phyloP scores from a whole-genome alignment of 495 filamentous ascomycete genomes.

The Aspergillus nanangensis region DNA sequence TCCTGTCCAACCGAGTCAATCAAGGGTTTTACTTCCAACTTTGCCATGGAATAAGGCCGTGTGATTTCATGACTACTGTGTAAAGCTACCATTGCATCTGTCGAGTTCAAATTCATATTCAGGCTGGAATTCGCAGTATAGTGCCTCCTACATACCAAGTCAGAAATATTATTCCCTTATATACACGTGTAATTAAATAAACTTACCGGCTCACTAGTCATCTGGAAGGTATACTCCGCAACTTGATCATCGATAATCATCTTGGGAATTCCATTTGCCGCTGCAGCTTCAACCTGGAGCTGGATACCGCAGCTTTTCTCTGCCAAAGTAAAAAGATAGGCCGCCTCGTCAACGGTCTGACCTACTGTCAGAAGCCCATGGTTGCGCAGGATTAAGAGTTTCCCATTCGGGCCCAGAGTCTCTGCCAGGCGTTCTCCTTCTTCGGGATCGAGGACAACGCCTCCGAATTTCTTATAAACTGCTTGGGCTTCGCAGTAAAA shows the following conservation, averaged over 20 bases:
- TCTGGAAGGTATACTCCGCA: constrained; percentile 48
- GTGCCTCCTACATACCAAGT: constrained; percentile 5
- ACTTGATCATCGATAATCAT: constrained; percentile 44
- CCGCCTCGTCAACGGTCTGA: constrained; percentile 52
- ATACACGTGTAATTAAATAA: neutral
- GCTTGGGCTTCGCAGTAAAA: constrained; percentile 46
- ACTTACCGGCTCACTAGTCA: constrained; percentile 40
- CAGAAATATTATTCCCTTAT: neutral
- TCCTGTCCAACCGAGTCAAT: too few species aligned
- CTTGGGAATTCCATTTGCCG: constrained; percentile 32
- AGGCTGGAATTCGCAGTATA: constrained; percentile 20
- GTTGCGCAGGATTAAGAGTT: constrained; percentile 45
- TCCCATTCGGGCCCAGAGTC: constrained; percentile 45
- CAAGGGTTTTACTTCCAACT: too few species aligned
- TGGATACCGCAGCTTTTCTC: constrained; percentile 51
- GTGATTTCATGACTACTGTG: too few species aligned
- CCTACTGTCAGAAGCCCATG: constrained; percentile 54
- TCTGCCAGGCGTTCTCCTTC: constrained; percentile 48
- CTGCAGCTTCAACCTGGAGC: constrained; percentile 46
- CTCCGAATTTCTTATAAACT: constrained; percentile 52
- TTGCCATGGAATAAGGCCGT: too few species aligned
- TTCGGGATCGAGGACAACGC: constrained; percentile 48
- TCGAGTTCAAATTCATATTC: constrained; percentile 14
- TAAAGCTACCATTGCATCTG: neutral
- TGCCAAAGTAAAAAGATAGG: constrained; percentile 46